phyloP scores from a whole-genome alignment of 352 stramenopile species.

The Hyaloperonospora brassicae region DNA sequence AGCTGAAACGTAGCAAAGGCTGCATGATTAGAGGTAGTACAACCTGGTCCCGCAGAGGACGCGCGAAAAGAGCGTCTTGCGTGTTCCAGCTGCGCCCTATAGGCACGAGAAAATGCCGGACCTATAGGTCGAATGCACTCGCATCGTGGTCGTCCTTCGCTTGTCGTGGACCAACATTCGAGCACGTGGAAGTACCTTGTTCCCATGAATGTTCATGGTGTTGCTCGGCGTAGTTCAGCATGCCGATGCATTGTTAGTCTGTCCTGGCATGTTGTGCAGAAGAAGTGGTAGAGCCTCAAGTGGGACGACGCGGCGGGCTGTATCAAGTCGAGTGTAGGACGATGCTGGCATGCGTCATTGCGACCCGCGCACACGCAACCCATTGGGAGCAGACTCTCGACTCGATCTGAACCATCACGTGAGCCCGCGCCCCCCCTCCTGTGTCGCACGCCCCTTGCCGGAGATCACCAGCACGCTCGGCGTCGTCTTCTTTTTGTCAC shows the following conservation, averaged over 20 bases:
- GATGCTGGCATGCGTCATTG: conserved; percentile 62
- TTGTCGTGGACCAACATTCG: conserved; percentile 65
- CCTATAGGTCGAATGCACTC: conserved; percentile 49
- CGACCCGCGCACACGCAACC: conserved; percentile 60
- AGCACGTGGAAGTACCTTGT: conserved; percentile 63
- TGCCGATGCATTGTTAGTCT: conserved; percentile 36
- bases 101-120: too few species aligned
- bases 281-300: too few species aligned
- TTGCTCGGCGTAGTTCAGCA: conserved; percentile 76
- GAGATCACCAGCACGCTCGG: conserved; percentile 1
- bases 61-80: too few species aligned
- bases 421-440: conserved; percentile 64
- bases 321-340: conserved; percentile 57
- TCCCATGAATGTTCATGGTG: conserved; percentile 61
- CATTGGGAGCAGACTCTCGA: conserved; percentile 66
- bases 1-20: too few species aligned
- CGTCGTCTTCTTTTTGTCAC: background rate
- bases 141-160: conserved; percentile 70
- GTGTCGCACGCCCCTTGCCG: conserved; percentile 3
- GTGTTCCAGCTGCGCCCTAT: too few species aligned
- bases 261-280: conserved; percentile 21
- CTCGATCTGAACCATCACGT: conserved; percentile 77
- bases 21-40: too few species aligned
- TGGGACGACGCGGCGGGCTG: conserved; percentile 62
- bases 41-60: too few species aligned